Base-by-base conservation (phyloP, 371 early-diverging fungal genomes). In the Mucor circinelloides region DNA sequence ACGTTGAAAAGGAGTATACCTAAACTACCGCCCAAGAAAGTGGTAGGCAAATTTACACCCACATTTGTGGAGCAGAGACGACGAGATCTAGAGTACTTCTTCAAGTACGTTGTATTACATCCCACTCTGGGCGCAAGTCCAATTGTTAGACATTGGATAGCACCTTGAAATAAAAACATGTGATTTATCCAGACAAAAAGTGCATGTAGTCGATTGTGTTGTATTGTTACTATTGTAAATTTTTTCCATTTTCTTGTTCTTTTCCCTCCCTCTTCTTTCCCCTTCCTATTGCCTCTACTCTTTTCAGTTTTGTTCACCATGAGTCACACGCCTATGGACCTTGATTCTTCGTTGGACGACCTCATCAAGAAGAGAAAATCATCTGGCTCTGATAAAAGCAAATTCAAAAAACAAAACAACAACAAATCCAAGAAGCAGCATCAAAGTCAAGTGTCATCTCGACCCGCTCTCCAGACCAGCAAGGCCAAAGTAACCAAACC, bases 71-170 rank as follows among this genome's bases (percentile, higher is more conserved):
- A 87, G 57, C 78, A 73, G 40, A 75, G 87, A 23, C 72, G 85
- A 44, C 71, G 80, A 34, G 87, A 83, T 56, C 69, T 87, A n/a
- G 85, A 87, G 61, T 85, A 84, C 61, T 87, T 87, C 60, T 82
- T 87, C 52, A 78, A 81, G 38, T 87, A 84, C 62, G 73, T 85
- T 15, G 77, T 81, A 19, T 62, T 87, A 28, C 87, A 87, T 62
- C 87, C 87, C 31, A 77, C 77, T 4, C 56, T 87, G 3, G 85
- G 87, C 6, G 68, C 71, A 54, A 78, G 79, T 65, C 63, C 76
- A 23, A 72, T 73, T 13, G 77, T 81, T 60, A 81, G 69, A 44
- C 75, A 80, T 15, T 84, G 81, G 84, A 77, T 84, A 61, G 74
- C 83, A 34, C 79, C 77, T 27, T 83, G 54, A 77, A 30, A 54